Percentiles rank a stretch among this genome's conserved stretches.
Evolutionary conservation across 2,329 filamentous ascomycete genomes (phyloP).

Genomic region (Acrocalymma vagum): DNA sequence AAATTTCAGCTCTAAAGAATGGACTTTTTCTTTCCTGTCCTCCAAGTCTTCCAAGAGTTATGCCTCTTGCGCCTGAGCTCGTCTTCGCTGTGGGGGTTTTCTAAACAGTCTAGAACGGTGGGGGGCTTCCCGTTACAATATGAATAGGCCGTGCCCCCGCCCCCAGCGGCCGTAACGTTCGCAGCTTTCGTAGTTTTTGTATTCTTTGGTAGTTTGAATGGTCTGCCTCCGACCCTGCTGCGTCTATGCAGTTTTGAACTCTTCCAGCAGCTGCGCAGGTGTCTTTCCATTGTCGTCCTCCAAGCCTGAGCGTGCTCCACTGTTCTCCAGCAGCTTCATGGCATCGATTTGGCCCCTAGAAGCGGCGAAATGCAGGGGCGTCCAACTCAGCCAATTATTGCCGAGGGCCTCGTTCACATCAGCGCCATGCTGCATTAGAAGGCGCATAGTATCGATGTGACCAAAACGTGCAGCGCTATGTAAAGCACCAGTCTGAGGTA

Average conservation of each 20-base stretch:
- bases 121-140: no score
- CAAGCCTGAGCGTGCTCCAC: conserved; percentile 10
- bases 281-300: conserved; percentile 15
- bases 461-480: conserved; percentile 15
- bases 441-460: conserved; percentile 17
- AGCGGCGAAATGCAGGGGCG: conserved; percentile 19
- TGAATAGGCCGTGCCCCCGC: no score
- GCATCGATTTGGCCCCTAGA: conserved; percentile 10
- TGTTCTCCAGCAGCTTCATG: conserved; percentile 17
- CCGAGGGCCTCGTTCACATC: conserved; percentile 14
- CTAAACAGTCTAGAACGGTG: no score
- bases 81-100: no score
- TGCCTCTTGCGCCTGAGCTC: no score
- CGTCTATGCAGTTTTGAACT: conserved; percentile 10
- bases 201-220: no score
- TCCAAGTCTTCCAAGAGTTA: no score
- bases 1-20: no score
- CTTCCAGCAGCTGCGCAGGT: conserved; percentile 17
- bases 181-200: no score
- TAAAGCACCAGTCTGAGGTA: conserved; percentile 16
- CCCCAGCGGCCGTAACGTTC: no score
- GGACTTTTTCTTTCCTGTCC: no score
- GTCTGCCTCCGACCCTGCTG: no score
- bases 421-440: conserved; percentile 20
- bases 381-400: conserved; percentile 8